Evolutionary conservation across 192 early-diverging fungal genomes (phyloP).

Genomic region (Oehlia diaphana): DNA sequence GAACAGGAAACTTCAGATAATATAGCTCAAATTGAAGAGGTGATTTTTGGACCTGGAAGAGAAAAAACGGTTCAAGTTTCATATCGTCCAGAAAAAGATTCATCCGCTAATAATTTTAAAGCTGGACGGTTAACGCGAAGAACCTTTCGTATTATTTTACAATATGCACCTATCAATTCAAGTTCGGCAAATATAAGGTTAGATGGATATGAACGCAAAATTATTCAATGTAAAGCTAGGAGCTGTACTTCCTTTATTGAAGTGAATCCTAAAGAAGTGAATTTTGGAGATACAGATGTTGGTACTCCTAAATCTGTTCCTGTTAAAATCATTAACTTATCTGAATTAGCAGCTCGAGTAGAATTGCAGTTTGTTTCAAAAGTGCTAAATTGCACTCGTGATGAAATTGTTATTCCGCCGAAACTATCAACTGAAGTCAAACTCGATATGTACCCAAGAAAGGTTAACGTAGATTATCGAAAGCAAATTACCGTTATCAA

Average conservation of each 20-base stretch:
- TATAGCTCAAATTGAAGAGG: slow-evolving; percentile 79
- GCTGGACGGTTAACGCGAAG: slow-evolving; percentile 70
- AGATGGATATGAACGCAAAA: slow-evolving; percentile 59
- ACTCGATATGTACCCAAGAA: slow-evolving; percentile 94
- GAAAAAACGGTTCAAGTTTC: slow-evolving; percentile 82
- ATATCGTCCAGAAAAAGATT: slow-evolving; percentile 70
- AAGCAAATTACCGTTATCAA: slow-evolving; percentile 97
- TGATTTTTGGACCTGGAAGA: slow-evolving; percentile 79
- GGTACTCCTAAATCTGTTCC: slow-evolving; percentile 87
- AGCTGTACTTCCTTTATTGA: slow-evolving; percentile 93
- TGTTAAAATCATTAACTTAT: slow-evolving; percentile 79
- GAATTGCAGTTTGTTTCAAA: slow-evolving; percentile 90
- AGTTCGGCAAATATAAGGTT: slow-evolving; percentile 17
- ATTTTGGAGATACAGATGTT: slow-evolving; percentile 97
- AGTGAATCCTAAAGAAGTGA: slow-evolving; percentile 76
- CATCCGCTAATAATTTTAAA: slow-evolving; percentile 60
- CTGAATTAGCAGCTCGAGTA: slow-evolving; percentile 81
- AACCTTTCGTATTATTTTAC: slow-evolving; percentile 70
- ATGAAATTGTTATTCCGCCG: slow-evolving; percentile 77
- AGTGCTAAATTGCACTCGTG: slow-evolving; percentile 77
- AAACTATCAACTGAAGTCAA: slow-evolving; percentile 75
- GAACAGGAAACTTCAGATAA: not conserved
- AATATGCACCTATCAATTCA: slow-evolving; percentile 49
- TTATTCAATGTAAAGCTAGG: slow-evolving; percentile 86
- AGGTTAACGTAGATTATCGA: slow-evolving; percentile 96